Evolutionary conservation across 805 yeast genomes (phyloP), one percentile per base, ranked within the genome.

Genomic region (Schwanniomyces vanrijiae): DNA sequence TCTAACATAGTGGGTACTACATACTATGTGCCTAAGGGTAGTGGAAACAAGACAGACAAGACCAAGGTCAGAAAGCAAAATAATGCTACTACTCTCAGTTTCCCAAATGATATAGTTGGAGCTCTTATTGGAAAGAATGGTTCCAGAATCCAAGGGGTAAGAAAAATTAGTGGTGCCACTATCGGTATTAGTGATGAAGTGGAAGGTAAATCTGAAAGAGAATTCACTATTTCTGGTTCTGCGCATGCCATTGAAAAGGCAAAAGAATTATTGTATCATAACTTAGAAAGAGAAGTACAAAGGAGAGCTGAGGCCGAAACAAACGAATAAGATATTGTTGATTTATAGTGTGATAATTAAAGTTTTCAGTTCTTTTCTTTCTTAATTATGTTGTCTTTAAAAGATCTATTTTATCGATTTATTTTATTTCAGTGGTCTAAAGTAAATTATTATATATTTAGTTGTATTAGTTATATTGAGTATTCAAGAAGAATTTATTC

Each of bases 121-220:
- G 92, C 96, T 43, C 75, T 90, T 45, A 88, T 90, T 56, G 97
- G 97, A 49, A 85, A 86, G 55, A 83, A 84, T 53, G 96, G 96
- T 34, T 72, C 88, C 24, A 80, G 95, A 68, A 89, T 90, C 55
- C 94, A 87, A 64, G 95, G 90, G 51, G 85, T 90, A 43, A 79
- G 96, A 56, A 82, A 86, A 56, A 77, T 77, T 29, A 80, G 90
- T 42, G 91, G 90, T 35, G 90, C 96, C 34, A 79, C 82, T 35
- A 88, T 90, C 61, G 81, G 83, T 4, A 88, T 90, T 54, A 82
- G 86, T 33, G 82, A 85, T 46, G 88, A 84, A 56, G 81, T 82
- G 45, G 81, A 81, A 55, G 84, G 80, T 33, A 71, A 80, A 39
- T 78, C 79, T 20, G 85, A 84, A 58, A 74, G 96, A 55, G 71